Evolutionary conservation across 164 flowering plant species (phyloP).

Genomic region (Warburgia ugandensis): DNA sequence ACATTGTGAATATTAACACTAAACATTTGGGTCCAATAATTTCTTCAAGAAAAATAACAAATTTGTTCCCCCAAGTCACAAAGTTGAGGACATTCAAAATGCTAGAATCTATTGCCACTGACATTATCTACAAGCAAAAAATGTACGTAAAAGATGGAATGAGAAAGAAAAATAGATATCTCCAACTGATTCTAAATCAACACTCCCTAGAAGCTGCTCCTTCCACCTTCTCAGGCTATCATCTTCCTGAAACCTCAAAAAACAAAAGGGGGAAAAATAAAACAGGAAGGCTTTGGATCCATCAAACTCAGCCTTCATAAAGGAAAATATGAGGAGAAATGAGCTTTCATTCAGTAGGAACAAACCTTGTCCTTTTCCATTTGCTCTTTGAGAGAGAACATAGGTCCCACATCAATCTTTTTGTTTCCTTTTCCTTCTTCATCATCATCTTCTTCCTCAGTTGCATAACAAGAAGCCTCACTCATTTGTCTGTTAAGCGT

Average conservation of each 20-base stretch:
- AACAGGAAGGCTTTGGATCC: not conserved
- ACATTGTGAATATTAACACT: not conserved
- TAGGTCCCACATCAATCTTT: constrained; percentile 63
- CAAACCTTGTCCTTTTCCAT: constrained; percentile 76
- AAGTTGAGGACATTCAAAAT: too few relatives aligned
- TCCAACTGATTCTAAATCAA: constrained; percentile 27
- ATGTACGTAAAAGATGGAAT: not conserved
- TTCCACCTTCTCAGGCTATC: constrained; percentile 39
- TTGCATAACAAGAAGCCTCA: constrained; percentile 35
- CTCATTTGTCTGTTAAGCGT: constrained; percentile 24
- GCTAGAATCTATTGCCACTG: not conserved
- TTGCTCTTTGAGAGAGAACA: constrained; percentile 57
- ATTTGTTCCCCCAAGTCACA: too few relatives aligned
- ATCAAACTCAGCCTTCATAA: too few relatives aligned
- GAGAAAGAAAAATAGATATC: constrained; percentile 11
- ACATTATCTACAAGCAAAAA: not conserved
- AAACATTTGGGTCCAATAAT: not conserved
- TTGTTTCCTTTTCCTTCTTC: constrained; percentile 15
- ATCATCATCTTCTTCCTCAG: constrained; percentile 44
- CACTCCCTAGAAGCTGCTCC: constrained; percentile 32
- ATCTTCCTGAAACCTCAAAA: constrained; percentile 22
- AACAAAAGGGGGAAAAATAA: not conserved
- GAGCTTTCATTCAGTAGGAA: too few relatives aligned
- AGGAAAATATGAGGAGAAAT: too few relatives aligned
- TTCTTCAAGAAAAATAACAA: not conserved